These are phyloP conservation scores for Phytophthora citricola DNA, from an alignment of 352 stramenopile species.

Conservation along the genomic window DNA sequence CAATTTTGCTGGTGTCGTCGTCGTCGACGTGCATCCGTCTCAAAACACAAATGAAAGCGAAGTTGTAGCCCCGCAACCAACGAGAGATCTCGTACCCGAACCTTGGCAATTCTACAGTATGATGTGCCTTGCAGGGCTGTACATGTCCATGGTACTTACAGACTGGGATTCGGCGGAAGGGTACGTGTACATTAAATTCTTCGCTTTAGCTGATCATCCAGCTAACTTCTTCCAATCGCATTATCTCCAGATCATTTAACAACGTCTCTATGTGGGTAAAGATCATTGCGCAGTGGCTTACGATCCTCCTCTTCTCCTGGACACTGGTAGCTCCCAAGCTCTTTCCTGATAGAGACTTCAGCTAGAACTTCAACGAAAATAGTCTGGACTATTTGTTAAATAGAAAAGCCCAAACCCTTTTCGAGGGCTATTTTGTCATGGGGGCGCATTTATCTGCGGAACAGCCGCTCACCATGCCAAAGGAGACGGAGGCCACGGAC, in stretches of 20 bases:
- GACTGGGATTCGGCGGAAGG: slow-evolving; percentile 92
- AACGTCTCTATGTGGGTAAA: slow-evolving; percentile 96
- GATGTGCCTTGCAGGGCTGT: slow-evolving; percentile 91
- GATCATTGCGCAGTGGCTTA: slow-evolving; percentile 94
- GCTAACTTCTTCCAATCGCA: background rate
- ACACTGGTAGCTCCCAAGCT: slow-evolving; percentile 93
- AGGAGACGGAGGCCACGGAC: slow-evolving; percentile 13
- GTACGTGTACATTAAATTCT: slow-evolving; percentile 27
- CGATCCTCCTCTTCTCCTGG: slow-evolving; percentile 95
- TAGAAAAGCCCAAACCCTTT: slow-evolving; percentile 6
- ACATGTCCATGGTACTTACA: slow-evolving; percentile 96
- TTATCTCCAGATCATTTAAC: slow-evolving; percentile 43
- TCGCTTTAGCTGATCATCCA: background rate
- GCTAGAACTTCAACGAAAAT: slow-evolving; percentile 28
- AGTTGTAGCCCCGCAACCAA: slow-evolving; percentile 9
- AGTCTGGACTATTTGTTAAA: slow-evolving; percentile 19
- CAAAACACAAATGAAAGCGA: slow-evolving; percentile 9
- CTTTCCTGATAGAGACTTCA: slow-evolving; percentile 95
- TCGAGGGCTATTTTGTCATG: slow-evolving; percentile 18
- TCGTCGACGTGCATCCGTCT: slow-evolving; percentile 59
- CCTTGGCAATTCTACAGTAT: slow-evolving; percentile 95
- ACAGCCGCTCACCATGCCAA: slow-evolving; percentile 25
- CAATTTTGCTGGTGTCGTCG: slow-evolving; percentile 36
- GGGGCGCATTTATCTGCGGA: slow-evolving; percentile 25
- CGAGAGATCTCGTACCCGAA: slow-evolving; percentile 54